Percentiles rank a stretch among this genome's conserved stretches.
Conservation (phyloP, 768 basidiomycete genomes). For the Russula sp. region DNA sequence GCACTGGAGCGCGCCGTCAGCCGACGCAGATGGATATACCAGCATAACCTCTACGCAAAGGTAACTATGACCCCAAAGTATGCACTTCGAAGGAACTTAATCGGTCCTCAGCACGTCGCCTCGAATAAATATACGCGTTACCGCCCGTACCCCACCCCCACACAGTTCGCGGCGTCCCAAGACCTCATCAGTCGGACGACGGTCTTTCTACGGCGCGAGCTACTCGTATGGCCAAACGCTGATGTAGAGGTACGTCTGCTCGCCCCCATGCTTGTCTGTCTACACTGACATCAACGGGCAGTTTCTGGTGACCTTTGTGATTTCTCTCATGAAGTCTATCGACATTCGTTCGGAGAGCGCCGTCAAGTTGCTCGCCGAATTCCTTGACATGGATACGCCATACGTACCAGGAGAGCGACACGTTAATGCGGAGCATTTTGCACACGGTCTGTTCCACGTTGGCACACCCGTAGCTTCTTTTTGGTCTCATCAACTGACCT, state of each 20-base stretch:
- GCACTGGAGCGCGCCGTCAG: slow-evolving; percentile 70
- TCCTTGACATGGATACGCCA: slow-evolving; percentile 71
- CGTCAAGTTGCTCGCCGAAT: slow-evolving; percentile 78
- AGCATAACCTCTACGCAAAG: slow-evolving; percentile 78
- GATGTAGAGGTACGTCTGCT: slow-evolving; percentile 70
- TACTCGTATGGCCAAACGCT: slow-evolving; percentile 82
- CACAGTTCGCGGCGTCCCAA: slow-evolving; percentile 73
- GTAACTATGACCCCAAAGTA: slow-evolving; percentile 33
- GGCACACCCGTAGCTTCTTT: background rate
- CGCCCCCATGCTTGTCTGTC: background rate
- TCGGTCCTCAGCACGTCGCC: slow-evolving; percentile 67
- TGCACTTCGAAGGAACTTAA: slow-evolving; percentile 1
- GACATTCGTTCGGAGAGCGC: slow-evolving; percentile 90
- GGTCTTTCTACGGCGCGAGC: slow-evolving; percentile 74
- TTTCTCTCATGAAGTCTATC: slow-evolving; percentile 87
- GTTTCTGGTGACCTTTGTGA: slow-evolving; percentile 85
- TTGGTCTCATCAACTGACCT: background rate
- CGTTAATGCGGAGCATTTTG: slow-evolving; percentile 86
- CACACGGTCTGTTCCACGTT: slow-evolving; percentile 61
- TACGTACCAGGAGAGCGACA: slow-evolving; percentile 52
- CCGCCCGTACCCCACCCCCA: slow-evolving; percentile 83
- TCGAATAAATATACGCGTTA: slow-evolving; percentile 83
- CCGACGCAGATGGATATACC: slow-evolving; percentile 74
- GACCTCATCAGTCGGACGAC: slow-evolving; percentile 73
- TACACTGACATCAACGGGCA: slow-evolving; percentile 29